These are phyloP conservation scores for Drechslerella coelobrocha DNA, from an alignment of 2,329 filamentous ascomycete species.

Conservation along the genomic window DNA sequence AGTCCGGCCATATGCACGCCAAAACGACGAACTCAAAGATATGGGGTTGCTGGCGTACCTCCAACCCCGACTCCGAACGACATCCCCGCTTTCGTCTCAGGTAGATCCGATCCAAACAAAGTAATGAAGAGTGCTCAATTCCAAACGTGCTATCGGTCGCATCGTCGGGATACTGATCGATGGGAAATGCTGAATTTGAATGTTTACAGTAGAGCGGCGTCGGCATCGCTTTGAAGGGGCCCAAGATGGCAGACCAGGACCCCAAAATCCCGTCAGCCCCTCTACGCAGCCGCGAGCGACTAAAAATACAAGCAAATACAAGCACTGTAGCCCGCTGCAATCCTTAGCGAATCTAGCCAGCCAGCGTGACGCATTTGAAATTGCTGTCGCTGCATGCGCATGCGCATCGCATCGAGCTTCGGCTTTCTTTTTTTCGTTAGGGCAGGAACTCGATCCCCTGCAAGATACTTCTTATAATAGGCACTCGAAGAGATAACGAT, in stretches of 20 bases:
- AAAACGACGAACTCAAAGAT: neutral
- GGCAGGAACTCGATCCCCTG: too few species aligned
- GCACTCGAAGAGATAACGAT: too few species aligned
- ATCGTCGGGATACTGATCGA: slow-evolving; percentile 34
- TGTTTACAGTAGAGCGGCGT: neutral
- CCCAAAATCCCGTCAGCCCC: neutral
- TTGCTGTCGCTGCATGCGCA: neutral
- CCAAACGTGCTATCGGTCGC: slow-evolving; percentile 34
- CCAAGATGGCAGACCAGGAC: neutral
- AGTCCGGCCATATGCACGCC: neutral
- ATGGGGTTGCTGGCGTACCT: slow-evolving; percentile 14
- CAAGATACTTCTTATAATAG: neutral
- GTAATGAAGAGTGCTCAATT: slow-evolving; percentile 18
- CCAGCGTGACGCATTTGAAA: slow-evolving; percentile 7
- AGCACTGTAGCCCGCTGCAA: neutral
- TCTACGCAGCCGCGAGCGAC: slow-evolving; percentile 8
- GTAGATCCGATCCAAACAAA: slow-evolving; percentile 20
- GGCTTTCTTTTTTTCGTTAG: slow-evolving; percentile 6
- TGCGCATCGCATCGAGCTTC: slow-evolving; percentile 6
- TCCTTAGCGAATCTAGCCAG: slow-evolving; percentile 1
- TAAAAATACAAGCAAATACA: slow-evolving; percentile 7
- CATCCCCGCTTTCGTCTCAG: slow-evolving; percentile 41
- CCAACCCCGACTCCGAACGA: slow-evolving; percentile 49
- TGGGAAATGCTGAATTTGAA: neutral
- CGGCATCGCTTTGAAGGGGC: slow-evolving; percentile 1